Conservation (phyloP, 129 eudicot species). For the Helianthus tuberosus region DNA sequence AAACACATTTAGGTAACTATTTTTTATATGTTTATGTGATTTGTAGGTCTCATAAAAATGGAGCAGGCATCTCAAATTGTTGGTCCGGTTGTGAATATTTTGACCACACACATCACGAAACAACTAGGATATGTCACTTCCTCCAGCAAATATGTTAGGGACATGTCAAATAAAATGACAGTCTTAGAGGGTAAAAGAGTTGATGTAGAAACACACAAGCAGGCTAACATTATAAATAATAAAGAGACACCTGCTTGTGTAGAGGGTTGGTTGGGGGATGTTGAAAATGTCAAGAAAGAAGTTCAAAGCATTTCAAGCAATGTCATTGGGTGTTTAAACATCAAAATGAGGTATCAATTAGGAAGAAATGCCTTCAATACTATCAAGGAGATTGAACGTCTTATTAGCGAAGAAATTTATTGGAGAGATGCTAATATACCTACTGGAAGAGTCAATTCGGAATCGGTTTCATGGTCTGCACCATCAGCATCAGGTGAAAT, state of each 20-base stretch:
- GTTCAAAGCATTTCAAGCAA: slow-evolving; percentile 8
- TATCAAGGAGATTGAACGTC: neutral
- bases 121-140: slow-evolving; percentile 8
- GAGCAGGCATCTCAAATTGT: neutral
- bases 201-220: slow-evolving; percentile 17
- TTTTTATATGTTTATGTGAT: neutral
- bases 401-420: neutral
- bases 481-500: neutral
- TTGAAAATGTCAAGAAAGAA: neutral
- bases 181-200: neutral
- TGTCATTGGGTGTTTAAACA: neutral
- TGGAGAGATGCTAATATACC: slow-evolving; percentile 10
- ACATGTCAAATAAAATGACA: neutral
- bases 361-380: slow-evolving; percentile 8
- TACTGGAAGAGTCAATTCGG: slow-evolving; percentile 1
- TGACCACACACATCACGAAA: neutral
- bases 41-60: slow-evolving; percentile 15
- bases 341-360: slow-evolving; percentile 6
- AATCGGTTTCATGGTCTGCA: neutral
- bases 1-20: no score
- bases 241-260: slow-evolving; percentile 17
- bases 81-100: slow-evolving; percentile 16
- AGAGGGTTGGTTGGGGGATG: slow-evolving; percentile 17
- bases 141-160: neutral
- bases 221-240: neutral